These are phyloP conservation scores for Thielaviopsis cerberus DNA, from an alignment of 2,329 filamentous ascomycete species.

Conservation along the genomic window DNA sequence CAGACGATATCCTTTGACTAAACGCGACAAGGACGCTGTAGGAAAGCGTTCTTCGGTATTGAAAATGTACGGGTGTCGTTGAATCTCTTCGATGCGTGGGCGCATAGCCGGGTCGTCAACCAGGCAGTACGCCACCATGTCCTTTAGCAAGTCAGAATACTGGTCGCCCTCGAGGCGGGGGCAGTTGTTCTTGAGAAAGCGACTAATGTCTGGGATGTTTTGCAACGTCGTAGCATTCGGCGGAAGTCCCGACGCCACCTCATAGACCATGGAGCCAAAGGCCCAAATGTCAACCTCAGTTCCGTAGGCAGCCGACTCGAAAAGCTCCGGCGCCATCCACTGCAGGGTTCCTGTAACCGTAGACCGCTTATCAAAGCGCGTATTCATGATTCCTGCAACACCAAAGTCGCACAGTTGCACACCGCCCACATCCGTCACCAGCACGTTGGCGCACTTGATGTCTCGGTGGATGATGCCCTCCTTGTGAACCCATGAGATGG, in stretches of 20 bases:
- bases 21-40: conserved; percentile 36
- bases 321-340: conserved; percentile 51
- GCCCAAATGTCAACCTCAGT: conserved; percentile 49
- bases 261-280: conserved; percentile 47
- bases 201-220: conserved; percentile 25
- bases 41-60: conserved; percentile 40
- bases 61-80: conserved; percentile 44
- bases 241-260: conserved; percentile 46
- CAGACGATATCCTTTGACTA: conserved; percentile 47
- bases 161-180: conserved; percentile 39
- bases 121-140: conserved; percentile 42
- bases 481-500: conserved; percentile 30
- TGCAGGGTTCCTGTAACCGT: conserved; percentile 50
- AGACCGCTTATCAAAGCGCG: conserved; percentile 41
- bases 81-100: conserved; percentile 39
- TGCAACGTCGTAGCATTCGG: conserved; percentile 32
- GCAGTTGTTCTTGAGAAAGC: conserved; percentile 26
- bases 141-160: conserved; percentile 37
- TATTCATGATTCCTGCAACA: conserved; percentile 44
- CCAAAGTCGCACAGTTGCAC: conserved; percentile 53
- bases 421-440: conserved; percentile 43
- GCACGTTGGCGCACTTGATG: conserved; percentile 42
- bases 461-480: conserved; percentile 34
- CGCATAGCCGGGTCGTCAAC: conserved; percentile 37
- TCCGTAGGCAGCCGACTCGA: conserved; percentile 32